phyloP scores from a whole-genome alignment of 2,329 filamentous ascomycete genomes.

The Tolypocladium tropicale region DNA sequence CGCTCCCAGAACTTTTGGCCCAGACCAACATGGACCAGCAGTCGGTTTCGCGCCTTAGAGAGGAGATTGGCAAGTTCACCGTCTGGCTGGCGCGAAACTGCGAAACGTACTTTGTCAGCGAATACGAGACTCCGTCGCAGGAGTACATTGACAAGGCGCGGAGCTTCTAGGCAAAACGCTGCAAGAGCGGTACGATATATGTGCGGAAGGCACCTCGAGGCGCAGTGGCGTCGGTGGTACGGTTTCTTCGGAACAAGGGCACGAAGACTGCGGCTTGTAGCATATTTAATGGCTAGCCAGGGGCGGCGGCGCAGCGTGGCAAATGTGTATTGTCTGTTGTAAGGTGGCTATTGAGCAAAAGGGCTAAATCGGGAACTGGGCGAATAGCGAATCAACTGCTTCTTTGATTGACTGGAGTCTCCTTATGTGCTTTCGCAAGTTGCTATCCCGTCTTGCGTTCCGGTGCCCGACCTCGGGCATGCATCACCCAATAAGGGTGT shows the following conservation, averaged over 20 bases:
- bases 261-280: background rate
- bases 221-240: background rate
- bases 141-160: constrained; percentile 63
- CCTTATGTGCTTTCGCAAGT: background rate
- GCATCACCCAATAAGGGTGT: background rate
- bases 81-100: constrained; percentile 74
- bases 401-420: background rate
- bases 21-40: constrained; percentile 98
- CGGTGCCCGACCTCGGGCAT: background rate
- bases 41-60: constrained; percentile 75
- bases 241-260: background rate
- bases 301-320: background rate
- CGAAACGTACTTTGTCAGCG: constrained; percentile 63
- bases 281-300: background rate
- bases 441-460: background rate
- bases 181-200: background rate
- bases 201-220: background rate
- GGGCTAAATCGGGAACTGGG: background rate
- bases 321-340: background rate
- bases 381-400: background rate
- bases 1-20: constrained; percentile 83
- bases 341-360: background rate
- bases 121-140: constrained; percentile 63
- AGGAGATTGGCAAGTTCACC: constrained; percentile 80
- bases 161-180: constrained; percentile 21